A percentile compares a stretch with the other conserved stretches of the same genome.
Conservation (phyloP, 2,329 filamentous ascomycete species). For the Talaromyces sp. region DNA sequence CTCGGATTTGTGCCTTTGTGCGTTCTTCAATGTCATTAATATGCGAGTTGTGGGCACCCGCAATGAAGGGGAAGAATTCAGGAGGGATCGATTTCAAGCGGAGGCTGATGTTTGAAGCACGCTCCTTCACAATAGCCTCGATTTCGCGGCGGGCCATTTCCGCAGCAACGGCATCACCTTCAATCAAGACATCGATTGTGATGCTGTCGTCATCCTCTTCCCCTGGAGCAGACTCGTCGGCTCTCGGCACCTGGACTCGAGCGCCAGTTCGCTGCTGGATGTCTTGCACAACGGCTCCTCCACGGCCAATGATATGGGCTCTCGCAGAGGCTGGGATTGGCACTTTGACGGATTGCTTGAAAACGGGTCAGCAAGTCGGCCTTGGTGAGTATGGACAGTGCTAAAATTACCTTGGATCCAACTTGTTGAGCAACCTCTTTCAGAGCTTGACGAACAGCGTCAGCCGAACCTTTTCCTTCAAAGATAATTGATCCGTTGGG, state of each 20-base stretch:
- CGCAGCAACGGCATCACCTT: conserved; percentile 85
- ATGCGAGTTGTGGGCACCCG: conserved; percentile 67
- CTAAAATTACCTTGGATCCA: conserved; percentile 66
- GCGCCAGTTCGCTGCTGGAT: conserved; percentile 88
- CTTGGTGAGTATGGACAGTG: conserved; percentile 5
- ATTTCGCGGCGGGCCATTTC: conserved; percentile 80
- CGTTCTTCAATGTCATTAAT: conserved; percentile 64
- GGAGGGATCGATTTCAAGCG: conserved; percentile 79
- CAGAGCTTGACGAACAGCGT: conserved; percentile 79
- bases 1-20: conserved; percentile 72
- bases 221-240: conserved; percentile 58
- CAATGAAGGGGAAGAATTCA: conserved; percentile 94
- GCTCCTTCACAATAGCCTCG: conserved; percentile 79
- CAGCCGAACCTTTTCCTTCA: conserved; percentile 76
- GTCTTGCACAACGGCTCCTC: conserved; percentile 82
- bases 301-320: conserved; percentile 87
- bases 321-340: conserved; percentile 78
- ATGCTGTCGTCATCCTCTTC: conserved; percentile 73
- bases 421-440: conserved; percentile 86
- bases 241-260: conserved; percentile 81
- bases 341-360: conserved; percentile 63
- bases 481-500: conserved; percentile 71
- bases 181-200: conserved; percentile 78
- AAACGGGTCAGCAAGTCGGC: conserved; percentile 8
- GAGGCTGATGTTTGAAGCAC: conserved; percentile 73